Base-by-base conservation (phyloP, 1,284 basidiomycete genomes). In the Cutaneotrichosporon cavernicola region DNA sequence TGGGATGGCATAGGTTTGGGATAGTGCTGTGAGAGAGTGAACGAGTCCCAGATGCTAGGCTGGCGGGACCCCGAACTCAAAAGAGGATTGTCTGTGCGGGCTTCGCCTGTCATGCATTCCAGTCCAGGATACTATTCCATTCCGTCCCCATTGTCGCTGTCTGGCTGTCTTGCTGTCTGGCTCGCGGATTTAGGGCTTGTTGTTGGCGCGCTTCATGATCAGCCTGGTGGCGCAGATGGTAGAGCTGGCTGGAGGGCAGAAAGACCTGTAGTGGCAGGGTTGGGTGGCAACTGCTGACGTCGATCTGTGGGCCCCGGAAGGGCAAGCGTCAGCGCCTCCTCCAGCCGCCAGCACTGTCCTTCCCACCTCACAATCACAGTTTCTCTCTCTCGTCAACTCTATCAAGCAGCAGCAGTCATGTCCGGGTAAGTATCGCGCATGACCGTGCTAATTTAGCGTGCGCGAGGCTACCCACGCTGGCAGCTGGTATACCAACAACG, bases 401-500 rank as follows among this genome's bases (percentile, higher is more conserved):
- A 26, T 11, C 2, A 30, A 32, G 18, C 51, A 53, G 9, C 16
- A 53, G 10, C 40, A 60, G 36, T 47, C n/a, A 68, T 68, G 66
- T 65, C 66, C n/a, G 66, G 66, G 66, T 68, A 46, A 26, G 63
- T 60, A 4, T 0, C 11, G 21, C 6, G 7, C 18, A 5, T 10
- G 26, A 2, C 30, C 13, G 8, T 13, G 32, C 55, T 56, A n/a
- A 56, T 26, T 21, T 52, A 69, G 65, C 21, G 60, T 66, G 26
- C 71, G 89, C 79, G 80, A 82, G 70, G 89, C 93, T 2, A 87
- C 89, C 0, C 95, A 97, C 81, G 92, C 94, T 4, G 90, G 90
- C 26, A 89, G 88, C 64, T 98, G 95, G 95, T 98, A 98, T 79
- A 88, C 87, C 11, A 83, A 81, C 60, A 83, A 90, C 70, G 83